Base-by-base conservation (phyloP, 306 rosid species). In the Hippophae rhamnoides region DNA sequence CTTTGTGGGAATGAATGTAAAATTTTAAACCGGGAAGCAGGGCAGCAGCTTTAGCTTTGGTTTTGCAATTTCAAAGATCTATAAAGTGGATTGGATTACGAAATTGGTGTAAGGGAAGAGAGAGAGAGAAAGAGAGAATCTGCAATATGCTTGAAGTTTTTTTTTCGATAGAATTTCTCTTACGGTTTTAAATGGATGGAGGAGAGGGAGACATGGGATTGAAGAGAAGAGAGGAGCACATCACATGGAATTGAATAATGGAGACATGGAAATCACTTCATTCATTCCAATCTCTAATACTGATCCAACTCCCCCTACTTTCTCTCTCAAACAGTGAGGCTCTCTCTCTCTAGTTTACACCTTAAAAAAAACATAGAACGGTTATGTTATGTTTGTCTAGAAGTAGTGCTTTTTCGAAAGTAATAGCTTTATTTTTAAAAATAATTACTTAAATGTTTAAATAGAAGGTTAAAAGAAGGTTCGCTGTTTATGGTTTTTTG, bases 31-130 rank as follows among this genome's bases (percentile, higher is more conserved):
- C 47, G 81, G 38, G 81, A 66, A 83, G 56, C 74, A 54, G 13
- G 5, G 38, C 1, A 64, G 66, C 63, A 77, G 82, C 97, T 87
- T 87, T 85, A 61, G 77, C 75, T 62, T 75, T 67, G 81, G 49
- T 47, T 62, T 61, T 54, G 69, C 70, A 69, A 64, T 69, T 75
- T 74, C 87, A 80, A 79, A 88, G 82, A 88, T 95, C 96, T 81
- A 84, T 80, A 82, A 79, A 77, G 88, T 23, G 80, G 67, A 45
- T 49, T 62, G 63, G 66, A 60, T 68, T 60, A 57, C 18, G 78
- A 26, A 62, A 67, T 56, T 13, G 41, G 71, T 69, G 68, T 13
- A 50, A 69, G 51, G 70, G 44, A 46, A 47, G 62, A 53, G 54
- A 53, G 72, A 52, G 67, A 69, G 58, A 58, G 26, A 45, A 8